Base-by-base conservation (phyloP, 1,284 basidiomycete species). In the Cronartium ribicola region DNA sequence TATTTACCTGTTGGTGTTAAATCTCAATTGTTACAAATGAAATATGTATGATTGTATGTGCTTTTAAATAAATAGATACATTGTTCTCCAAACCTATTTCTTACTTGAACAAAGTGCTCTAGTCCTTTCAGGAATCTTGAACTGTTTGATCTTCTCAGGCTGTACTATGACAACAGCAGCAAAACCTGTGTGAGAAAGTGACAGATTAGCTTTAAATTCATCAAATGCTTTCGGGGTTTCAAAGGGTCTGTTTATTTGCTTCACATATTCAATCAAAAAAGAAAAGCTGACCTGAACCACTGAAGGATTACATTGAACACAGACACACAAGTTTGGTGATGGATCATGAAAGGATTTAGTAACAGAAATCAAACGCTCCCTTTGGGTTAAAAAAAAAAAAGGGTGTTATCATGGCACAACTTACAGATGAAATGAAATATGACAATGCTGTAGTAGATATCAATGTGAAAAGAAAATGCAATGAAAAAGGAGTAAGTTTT, bases 371-470 rank as follows among this genome's bases (percentile, higher is more conserved):
- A n/a, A n/a, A n/a, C n/a, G n/a, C n/a, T n/a, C n/a, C n/a, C n/a
- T n/a, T n/a, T n/a, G n/a, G n/a, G n/a, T n/a, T n/a, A n/a, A n/a
- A n/a, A n/a, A n/a, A n/a, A n/a, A n/a, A n/a, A n/a, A n/a, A n/a
- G n/a, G n/a, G n/a, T n/a, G n/a, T n/a, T n/a, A n/a, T n/a, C n/a
- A n/a, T n/a, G n/a, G n/a, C n/a, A n/a, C n/a, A 48, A 65, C 63
- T 65, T 44, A 65, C 63, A 65, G 36, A 44, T 65, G 63, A 39
- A 39, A 65, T 10, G 40, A 39, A 46, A 65, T 40, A 65, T 65
- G 63, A 65, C 63, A 65, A 46, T 65, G 63, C 63, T 65, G 51
- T 10, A 29, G 36, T 29, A 29, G 17, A 65, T 11, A 29, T 43
- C 40, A 65, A 40, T 22, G 46, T n/a, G 36, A 5, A 11, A 65